phyloP scores from a whole-genome alignment of 345 rosid genomes.

The Pugionium dolabratum region DNA sequence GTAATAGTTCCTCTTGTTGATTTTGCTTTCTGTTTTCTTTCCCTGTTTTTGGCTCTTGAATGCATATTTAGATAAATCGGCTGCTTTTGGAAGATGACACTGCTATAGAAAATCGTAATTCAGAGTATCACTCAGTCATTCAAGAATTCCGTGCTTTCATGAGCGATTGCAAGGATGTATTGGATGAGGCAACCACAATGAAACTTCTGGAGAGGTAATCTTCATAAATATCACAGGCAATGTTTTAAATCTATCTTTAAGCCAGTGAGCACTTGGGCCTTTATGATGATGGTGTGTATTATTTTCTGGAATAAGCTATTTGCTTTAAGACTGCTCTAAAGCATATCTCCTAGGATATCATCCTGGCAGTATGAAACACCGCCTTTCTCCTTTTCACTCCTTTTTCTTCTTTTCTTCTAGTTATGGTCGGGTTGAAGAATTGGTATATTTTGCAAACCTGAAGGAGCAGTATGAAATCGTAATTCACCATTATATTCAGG shows the following conservation, averaged over 20 bases:
- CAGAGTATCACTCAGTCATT: conserved; percentile 80
- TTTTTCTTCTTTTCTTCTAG: conserved; percentile 55
- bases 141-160: conserved; percentile 94
- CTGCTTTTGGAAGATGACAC: conserved; percentile 93
- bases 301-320: conserved; percentile 12
- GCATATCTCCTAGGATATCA: conserved; percentile 15
- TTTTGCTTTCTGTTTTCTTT: conserved; percentile 15
- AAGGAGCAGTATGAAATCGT: conserved; percentile 95
- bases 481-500: conserved; percentile 90
- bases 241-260: conserved; percentile 11
- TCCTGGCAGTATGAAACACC: conserved; percentile 11
- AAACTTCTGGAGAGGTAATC: conserved; percentile 88
- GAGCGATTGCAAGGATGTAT: conserved; percentile 90
- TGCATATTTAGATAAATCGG: conserved; percentile 64
- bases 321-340: conserved; percentile 13
- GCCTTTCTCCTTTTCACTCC: not conserved
- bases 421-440: conserved; percentile 93
- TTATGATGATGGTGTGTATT: conserved; percentile 20
- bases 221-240: conserved; percentile 6
- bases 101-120: conserved; percentile 75
- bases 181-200: conserved; percentile 99
- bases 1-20: conserved; percentile 11
- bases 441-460: conserved; percentile 92
- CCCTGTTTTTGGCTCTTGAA: conserved; percentile 10
- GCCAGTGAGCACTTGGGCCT: conserved; percentile 9